Base-by-base conservation (phyloP, 2,329 filamentous ascomycete species). In the Metarhizium rileyi region DNA sequence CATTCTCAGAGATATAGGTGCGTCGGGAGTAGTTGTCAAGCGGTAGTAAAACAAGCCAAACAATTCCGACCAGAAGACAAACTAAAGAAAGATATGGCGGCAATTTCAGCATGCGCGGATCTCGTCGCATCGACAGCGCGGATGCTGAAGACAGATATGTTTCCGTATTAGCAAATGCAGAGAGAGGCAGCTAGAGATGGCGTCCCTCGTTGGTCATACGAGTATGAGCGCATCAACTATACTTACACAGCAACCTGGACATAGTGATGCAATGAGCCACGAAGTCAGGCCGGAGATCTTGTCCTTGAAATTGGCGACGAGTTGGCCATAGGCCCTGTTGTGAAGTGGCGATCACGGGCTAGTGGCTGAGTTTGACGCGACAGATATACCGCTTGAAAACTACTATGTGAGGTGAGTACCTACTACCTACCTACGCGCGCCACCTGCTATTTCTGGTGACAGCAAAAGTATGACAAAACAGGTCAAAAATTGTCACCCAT, bases 1-100 rank as follows among this genome's bases (percentile, higher is more conserved):
- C 93, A 66, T 98, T 98, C 67, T 98, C 93, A 41, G 91, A 97
- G 51, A 98, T 93, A 67, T 98, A 98, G 1, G 91, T 98, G 52
- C 80, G 78, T 56, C 93, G 83, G 46, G 90, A 95, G 71, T 97
- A 95, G 57, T 90, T 80, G 67, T 97, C 80, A 48, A 97, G 76
- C 3, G 93, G 93, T 1, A 98, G 80, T 28, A 97, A 76, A 22
- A 96, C 80, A 14, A 98, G 81, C 88, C 91, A 98, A 58, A 81
- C 79, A 50, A 96, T 79, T 48, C 93, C 93, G 60, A 95, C 78
- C 45, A 91, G 60, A 59, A 97, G 82, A 68, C 87, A 94, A 38
- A 95, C 72, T 47, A 89, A 77, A 30, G 91, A 96, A 30, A 97
- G 72, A 70, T 94, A 91, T 14, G 90, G 88, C 38, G 91, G 90